Evolutionary conservation across 2,329 filamentous ascomycete genomes (phyloP), one percentile per base, ranked within the genome.

Genomic region (Monosporascus cannonballus): DNA sequence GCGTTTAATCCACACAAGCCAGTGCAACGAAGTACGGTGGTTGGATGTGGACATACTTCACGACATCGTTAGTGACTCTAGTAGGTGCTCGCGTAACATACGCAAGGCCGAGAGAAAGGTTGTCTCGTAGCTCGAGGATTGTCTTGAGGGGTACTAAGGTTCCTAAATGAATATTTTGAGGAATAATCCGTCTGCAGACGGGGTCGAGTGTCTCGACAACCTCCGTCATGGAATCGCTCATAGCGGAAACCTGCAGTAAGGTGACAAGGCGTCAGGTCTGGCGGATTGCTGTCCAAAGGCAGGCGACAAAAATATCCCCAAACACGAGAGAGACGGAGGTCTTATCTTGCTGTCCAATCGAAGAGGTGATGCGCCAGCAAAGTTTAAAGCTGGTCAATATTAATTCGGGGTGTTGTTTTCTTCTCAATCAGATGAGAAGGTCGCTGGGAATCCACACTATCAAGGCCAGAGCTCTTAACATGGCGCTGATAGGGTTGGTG

Each of bases 21-120:
- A 1, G 61, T 59, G 39, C 49, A 25, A 46, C 8, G 51, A 7
- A 36, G 15, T 36, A 34, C 53, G 17, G 50, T 46, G 50, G 50
- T 51, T 56, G 15, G 49, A 47, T 50, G 24, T 49, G 41, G 24
- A 76, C 83, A 68, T 73, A 91, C 88, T 79, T 84, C 65, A 94
- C 80, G 64, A 90, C 79, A 58, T 80, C 77, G 68, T 87, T 90
- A 59, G 88, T 87, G 61, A 79, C 78, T 69, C 85, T 88, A 57
- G 84, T 81, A 47, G 88, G 88, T 51, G 88, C 80, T 63, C 86
- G 79, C 48, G 89, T 86, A 57, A 90, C 82, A 67, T 87, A 87
- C 51, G 85, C 85, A 54, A 81, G 76, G 48, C 86, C 78, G 56
- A 81, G 71, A 38, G 71, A 71, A 54, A 85, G 77, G 51, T 81